Conservation (phyloP, 1,284 basidiomycete genomes). For the Chondrostereum purpureum region DNA sequence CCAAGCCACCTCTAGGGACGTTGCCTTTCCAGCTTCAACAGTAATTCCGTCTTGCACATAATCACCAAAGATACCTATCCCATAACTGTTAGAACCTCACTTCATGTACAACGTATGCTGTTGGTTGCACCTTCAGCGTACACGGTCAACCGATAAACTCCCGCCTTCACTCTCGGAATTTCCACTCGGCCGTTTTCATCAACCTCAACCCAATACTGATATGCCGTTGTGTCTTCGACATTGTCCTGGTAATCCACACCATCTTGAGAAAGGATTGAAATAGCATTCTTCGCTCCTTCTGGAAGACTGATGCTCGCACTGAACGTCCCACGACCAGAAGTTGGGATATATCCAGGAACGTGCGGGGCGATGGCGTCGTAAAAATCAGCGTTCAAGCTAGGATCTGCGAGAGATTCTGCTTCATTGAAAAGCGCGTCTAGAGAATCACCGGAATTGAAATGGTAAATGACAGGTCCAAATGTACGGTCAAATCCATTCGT, state of each 20-base stretch:
- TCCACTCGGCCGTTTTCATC: constrained; percentile 14
- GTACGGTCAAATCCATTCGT: constrained; percentile 23
- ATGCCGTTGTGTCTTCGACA: constrained; percentile 17
- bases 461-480: constrained; percentile 18
- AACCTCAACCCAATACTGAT: constrained; percentile 21
- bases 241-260: constrained; percentile 22
- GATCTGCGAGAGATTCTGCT: constrained; percentile 20
- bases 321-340: constrained; percentile 14
- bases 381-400: constrained; percentile 21
- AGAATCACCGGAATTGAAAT: neutral
- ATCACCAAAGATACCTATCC: constrained; percentile 22
- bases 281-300: constrained; percentile 15
- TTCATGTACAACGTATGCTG: neutral
- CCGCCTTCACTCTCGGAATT: constrained; percentile 21
- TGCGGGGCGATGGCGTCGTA: constrained; percentile 22
- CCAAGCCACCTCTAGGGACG: constrained; percentile 15
- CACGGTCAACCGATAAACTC: constrained; percentile 22
- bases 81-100: neutral
- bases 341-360: constrained; percentile 16
- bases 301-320: constrained; percentile 16
- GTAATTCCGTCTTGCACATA: constrained; percentile 20
- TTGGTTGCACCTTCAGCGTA: constrained; percentile 17
- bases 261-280: constrained; percentile 20
- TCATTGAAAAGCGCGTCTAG: constrained; percentile 15
- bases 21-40: constrained; percentile 15